phyloP scores from a whole-genome alignment of 805 yeast species.

The Candida sphagnicola region DNA sequence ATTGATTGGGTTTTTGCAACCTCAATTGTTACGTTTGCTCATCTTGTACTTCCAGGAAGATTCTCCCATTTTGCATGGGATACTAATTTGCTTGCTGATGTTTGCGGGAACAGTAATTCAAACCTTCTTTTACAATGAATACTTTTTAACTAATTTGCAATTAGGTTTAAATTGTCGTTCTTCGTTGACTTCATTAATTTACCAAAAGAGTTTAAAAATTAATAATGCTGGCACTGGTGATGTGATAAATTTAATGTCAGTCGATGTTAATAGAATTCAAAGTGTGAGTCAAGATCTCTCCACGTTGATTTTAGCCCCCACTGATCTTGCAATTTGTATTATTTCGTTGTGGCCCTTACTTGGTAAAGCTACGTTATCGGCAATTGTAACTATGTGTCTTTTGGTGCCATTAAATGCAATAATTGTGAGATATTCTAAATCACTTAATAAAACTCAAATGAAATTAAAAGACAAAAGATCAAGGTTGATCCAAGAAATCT shows the following conservation, averaged over 20 bases:
- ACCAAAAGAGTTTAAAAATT: constrained; percentile 65
- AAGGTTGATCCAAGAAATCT: constrained; percentile 53
- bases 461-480: constrained; percentile 58
- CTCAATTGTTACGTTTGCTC: constrained; percentile 68
- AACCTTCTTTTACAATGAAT: constrained; percentile 66
- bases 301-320: constrained; percentile 55
- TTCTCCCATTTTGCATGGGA: constrained; percentile 53
- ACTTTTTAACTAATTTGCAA: constrained; percentile 52
- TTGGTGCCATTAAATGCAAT: constrained; percentile 57
- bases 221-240: constrained; percentile 72
- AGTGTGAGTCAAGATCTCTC: constrained; percentile 53
- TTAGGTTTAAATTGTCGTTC: constrained; percentile 65
- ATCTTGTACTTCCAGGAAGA: constrained; percentile 53
- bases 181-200: constrained; percentile 63
- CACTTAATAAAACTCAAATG: constrained; percentile 53
- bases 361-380: constrained; percentile 58
- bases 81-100: constrained; percentile 59
- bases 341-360: constrained; percentile 51
- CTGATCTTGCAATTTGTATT: constrained; percentile 50
- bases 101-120: constrained; percentile 57
- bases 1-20: constrained; percentile 61
- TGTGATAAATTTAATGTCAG: constrained; percentile 72
- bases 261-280: constrained; percentile 66
- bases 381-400: constrained; percentile 47
- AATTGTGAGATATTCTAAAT: constrained; percentile 43